A percentile compares a stretch with the other conserved stretches of the same genome.
Conservation (phyloP, 345 rosid species). For the Kandelia obovata region DNA sequence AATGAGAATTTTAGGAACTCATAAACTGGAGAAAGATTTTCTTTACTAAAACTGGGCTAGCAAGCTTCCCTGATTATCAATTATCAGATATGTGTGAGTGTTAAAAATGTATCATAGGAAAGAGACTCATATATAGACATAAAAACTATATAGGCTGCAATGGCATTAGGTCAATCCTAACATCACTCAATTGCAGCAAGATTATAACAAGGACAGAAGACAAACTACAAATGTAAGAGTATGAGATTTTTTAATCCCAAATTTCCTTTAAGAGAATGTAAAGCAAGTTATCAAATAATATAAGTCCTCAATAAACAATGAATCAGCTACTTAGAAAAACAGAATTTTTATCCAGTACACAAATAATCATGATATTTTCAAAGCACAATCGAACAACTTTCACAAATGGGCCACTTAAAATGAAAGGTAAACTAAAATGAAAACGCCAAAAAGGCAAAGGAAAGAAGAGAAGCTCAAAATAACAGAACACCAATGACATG, state of each 20-base stretch:
- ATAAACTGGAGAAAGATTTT: slow-evolving; percentile 2
- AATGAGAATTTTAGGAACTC: slow-evolving; percentile 5
- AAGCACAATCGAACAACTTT: too few species aligned
- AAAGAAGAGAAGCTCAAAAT: not conserved
- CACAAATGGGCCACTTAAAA: not conserved
- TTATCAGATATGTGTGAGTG: too few species aligned
- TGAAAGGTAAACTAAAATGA: not conserved
- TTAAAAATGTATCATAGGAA: too few species aligned
- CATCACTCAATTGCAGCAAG: not conserved
- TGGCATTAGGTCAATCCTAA: too few species aligned
- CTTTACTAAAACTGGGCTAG: not conserved
- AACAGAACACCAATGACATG: not conserved
- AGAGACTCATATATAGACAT: too few species aligned
- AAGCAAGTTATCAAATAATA: too few species aligned
- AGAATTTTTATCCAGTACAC: too few species aligned
- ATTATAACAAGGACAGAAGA: not conserved
- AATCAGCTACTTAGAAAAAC: slow-evolving; percentile 1
- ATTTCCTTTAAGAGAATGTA: not conserved
- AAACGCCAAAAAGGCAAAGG: not conserved
- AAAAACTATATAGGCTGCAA: too few species aligned
- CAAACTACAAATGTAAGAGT: slow-evolving; percentile 9
- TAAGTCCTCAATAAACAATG: too few species aligned
- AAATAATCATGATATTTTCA: not conserved
- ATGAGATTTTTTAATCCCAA: not conserved
- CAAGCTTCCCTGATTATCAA: not conserved